Conservation (phyloP, 208 protist genomes). For the Leishmania aethiopica region DNA sequence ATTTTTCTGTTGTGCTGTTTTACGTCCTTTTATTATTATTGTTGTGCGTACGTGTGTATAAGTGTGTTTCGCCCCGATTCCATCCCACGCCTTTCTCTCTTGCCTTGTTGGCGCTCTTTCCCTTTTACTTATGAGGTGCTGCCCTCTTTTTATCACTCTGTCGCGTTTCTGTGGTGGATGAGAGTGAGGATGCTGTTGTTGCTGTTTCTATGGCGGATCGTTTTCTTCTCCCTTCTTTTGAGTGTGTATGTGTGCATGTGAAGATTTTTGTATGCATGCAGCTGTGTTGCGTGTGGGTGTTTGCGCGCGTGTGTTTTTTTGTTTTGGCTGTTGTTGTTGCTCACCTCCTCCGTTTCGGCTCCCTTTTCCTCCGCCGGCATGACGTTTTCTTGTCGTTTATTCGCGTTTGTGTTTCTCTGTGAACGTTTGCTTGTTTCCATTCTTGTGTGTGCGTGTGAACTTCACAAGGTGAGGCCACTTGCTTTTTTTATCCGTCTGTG, state of each 20-base stretch:
- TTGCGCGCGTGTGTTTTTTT: constrained; percentile 1
- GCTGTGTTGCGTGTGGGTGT: background rate
- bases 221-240: background rate
- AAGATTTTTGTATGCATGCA: background rate
- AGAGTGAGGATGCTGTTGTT: background rate
- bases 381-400: background rate
- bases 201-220: background rate
- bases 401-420: constrained; percentile 1
- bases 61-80: background rate
- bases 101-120: background rate
- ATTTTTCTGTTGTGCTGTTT: background rate
- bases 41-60: background rate
- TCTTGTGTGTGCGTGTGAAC: background rate
- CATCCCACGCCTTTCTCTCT: background rate
- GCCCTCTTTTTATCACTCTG: background rate
- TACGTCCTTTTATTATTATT: background rate
- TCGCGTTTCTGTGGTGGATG: background rate
- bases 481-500: background rate
- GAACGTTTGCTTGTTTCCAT: background rate
- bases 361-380: background rate
- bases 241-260: background rate
- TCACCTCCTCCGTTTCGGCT: background rate
- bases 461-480: background rate
- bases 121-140: background rate
- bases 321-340: background rate